Conservation (phyloP, 2,329 filamentous ascomycete genomes). For the Thermothelomyces thermophilus region DNA sequence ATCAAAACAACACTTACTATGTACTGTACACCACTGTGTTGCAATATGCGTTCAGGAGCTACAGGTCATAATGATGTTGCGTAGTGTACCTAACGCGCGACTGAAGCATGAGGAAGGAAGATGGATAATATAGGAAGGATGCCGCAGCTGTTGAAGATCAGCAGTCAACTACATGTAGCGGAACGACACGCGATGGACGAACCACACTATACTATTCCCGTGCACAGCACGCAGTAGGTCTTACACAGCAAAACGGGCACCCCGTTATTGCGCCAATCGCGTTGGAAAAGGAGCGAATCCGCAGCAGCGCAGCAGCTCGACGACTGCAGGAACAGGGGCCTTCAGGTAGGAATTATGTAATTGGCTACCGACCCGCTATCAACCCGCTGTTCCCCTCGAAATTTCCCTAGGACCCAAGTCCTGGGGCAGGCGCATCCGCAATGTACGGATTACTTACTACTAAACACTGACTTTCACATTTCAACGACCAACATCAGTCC, state of each 20-base stretch:
- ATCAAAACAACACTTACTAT: no score
- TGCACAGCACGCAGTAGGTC: no score
- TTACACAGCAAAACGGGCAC: background rate
- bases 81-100: no score
- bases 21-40: no score
- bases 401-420: conserved; percentile 17
- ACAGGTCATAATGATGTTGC: no score
- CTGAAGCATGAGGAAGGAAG: background rate
- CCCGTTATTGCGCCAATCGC: conserved; percentile 9
- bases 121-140: no score
- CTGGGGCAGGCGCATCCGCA: conserved; percentile 13
- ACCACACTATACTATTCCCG: no score
- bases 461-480: background rate
- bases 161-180: background rate
- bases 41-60: no score
- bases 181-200: background rate
- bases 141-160: background rate
- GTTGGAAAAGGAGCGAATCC: background rate
- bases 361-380: conserved; percentile 21
- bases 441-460: conserved; percentile 4
- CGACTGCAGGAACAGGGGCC: background rate
- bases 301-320: background rate
- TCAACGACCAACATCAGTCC: background rate
- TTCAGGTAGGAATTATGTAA: conserved; percentile 16
- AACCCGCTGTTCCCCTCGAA: conserved; percentile 24